Evolutionary conservation across 164 flowering plant species (phyloP).

Genomic region (Dillenia turbinata): DNA sequence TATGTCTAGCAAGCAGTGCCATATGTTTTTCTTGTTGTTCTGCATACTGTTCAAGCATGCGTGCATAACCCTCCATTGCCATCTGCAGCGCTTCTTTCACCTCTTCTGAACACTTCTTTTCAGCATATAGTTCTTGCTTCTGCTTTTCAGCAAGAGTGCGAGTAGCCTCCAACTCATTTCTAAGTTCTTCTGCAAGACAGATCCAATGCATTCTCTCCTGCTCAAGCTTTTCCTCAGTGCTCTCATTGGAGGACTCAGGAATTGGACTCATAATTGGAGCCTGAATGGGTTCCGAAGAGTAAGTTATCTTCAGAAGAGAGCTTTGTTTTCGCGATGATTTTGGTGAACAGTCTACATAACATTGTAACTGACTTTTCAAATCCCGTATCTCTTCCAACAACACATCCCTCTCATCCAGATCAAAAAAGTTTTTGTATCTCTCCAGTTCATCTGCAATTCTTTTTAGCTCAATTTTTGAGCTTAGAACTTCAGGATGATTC

Average conservation of each 20-base stretch:
- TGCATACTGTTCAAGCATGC: constrained; percentile 94
- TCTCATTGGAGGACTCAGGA: constrained; percentile 39
- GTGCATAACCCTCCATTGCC: constrained; percentile 98
- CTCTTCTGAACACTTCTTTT: constrained; percentile 86
- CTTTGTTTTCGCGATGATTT: constrained; percentile 33
- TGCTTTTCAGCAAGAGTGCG: constrained; percentile 48
- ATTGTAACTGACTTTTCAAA: constrained; percentile 75
- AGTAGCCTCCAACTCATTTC: constrained; percentile 62
- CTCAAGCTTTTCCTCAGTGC: constrained; percentile 55
- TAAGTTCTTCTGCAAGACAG: constrained; percentile 76
- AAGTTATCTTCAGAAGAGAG: constrained; percentile 50
- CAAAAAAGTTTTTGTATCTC: constrained; percentile 58
- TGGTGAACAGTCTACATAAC: constrained; percentile 62
- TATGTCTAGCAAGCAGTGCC: constrained; percentile 75
- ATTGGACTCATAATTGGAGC: constrained; percentile 38
- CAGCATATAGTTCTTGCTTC: constrained; percentile 66
- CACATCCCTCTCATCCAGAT: constrained; percentile 90
- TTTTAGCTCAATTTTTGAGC: constrained; percentile 64
- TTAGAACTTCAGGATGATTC: constrained; percentile 78
- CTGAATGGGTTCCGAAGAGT: constrained; percentile 45
- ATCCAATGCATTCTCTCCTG: constrained; percentile 75
- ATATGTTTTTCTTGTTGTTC: constrained; percentile 92
- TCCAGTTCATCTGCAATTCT: constrained; percentile 82
- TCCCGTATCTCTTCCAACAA: constrained; percentile 88
- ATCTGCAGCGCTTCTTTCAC: constrained; percentile 89